A percentile compares a stretch with the other conserved stretches of the same genome.
Conservation (phyloP, 2,329 filamentous ascomycete genomes). For the Fusarium torreyae region DNA sequence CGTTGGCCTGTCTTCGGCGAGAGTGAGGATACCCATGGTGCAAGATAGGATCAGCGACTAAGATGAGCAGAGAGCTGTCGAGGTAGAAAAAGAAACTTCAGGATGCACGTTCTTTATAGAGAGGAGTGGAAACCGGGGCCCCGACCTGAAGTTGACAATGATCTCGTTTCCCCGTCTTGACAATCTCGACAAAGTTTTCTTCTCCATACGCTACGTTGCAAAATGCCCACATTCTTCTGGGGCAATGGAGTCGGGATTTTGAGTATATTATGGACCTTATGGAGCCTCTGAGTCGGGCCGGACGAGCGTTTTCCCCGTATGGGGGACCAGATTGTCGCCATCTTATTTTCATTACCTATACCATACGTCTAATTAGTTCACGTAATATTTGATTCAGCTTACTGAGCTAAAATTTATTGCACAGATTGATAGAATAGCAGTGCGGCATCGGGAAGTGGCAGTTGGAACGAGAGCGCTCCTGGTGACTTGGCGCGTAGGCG, state of each 20-base stretch:
- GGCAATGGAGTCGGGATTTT: constrained; percentile 1
- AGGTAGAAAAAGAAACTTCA: not conserved
- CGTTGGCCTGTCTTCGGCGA: constrained; percentile 56
- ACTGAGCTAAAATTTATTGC: constrained; percentile 13
- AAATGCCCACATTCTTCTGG: constrained; percentile 29
- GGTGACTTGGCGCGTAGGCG: not conserved
- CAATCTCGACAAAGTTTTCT: constrained; percentile 27
- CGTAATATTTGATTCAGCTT: not conserved
- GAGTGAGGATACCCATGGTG: constrained; percentile 52
- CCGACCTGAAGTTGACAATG: constrained; percentile 15
- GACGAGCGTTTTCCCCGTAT: constrained; percentile 34
- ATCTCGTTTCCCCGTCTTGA: constrained; percentile 17
- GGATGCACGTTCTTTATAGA: constrained; percentile 19
- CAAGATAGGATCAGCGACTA: not conserved
- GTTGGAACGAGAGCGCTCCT: not conserved
- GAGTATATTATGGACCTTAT: constrained; percentile 15
- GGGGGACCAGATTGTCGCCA: constrained; percentile 12
- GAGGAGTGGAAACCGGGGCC: constrained; percentile 27
- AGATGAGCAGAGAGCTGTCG: constrained; percentile 5
- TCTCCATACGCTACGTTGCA: constrained; percentile 30
- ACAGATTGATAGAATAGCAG: constrained; percentile 5
- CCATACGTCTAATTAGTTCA: constrained; percentile 1
- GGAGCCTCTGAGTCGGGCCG: constrained; percentile 32
- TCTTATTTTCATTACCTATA: not conserved
- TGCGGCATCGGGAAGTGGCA: too few species aligned